These are phyloP conservation scores for Apiospora rasikravindrae DNA, from an alignment of 2,329 filamentous ascomycete genomes.

Conservation along the genomic window DNA sequence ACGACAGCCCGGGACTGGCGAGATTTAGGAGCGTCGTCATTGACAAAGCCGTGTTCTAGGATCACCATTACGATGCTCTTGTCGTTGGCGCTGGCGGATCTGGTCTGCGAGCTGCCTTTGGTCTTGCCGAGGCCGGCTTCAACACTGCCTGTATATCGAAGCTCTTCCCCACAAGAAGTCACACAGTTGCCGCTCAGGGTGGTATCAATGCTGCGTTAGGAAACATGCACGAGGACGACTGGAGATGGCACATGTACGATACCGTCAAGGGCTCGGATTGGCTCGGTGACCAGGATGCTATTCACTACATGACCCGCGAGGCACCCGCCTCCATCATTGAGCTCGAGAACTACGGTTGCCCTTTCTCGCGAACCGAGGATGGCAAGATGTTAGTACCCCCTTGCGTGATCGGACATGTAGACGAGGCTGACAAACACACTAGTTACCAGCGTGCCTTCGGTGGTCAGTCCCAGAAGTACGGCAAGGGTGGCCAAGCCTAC, in stretches of 20 bases:
- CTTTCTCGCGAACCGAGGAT: slow-evolving; percentile 94
- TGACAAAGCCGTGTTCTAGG: slow-evolving; percentile 53
- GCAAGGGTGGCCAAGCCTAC: slow-evolving; percentile 98
- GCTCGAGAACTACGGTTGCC: slow-evolving; percentile 96
- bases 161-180: slow-evolving; percentile 84
- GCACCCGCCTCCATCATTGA: slow-evolving; percentile 90
- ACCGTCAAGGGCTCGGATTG: slow-evolving; percentile 98
- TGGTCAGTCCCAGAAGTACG: slow-evolving; percentile 93
- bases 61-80: slow-evolving; percentile 98
- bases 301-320: slow-evolving; percentile 98
- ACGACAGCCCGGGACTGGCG: neutral
- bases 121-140: slow-evolving; percentile 86
- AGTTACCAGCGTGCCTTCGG: slow-evolving; percentile 98
- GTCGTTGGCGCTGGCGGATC: slow-evolving; percentile 87
- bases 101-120: slow-evolving; percentile 82
- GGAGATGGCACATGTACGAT: slow-evolving; percentile 99
- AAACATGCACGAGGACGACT: slow-evolving; percentile 98
- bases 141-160: slow-evolving; percentile 89
- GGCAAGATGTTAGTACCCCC: slow-evolving; percentile 77
- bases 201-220: slow-evolving; percentile 88
- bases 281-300: slow-evolving; percentile 96
- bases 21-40: slow-evolving; percentile 26
- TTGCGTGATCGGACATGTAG: neutral
- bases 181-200: slow-evolving; percentile 82
- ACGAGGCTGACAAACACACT: slow-evolving; percentile 33